Conservation (phyloP, 2,329 filamentous ascomycete species). For the Scedosporium minutisporum region DNA sequence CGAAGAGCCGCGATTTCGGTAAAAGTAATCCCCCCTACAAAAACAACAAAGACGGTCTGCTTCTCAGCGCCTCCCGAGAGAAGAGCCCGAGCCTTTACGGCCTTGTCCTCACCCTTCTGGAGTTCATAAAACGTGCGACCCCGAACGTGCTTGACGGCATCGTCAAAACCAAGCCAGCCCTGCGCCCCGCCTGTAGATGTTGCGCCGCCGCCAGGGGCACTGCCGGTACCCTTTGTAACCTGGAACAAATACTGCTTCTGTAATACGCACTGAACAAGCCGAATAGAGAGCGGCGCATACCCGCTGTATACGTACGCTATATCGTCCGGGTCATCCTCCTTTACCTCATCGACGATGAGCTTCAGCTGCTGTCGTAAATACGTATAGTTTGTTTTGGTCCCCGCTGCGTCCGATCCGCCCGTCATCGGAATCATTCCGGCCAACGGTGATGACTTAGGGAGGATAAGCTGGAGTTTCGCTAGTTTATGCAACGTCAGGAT, state of each 20-base stretch:
- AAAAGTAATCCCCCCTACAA: constrained; percentile 92
- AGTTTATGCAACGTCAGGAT: constrained; percentile 79
- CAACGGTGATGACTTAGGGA: constrained; percentile 65
- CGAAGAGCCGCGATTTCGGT: constrained; percentile 90
- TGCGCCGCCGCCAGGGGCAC: constrained; percentile 16
- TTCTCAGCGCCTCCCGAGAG: constrained; percentile 64
- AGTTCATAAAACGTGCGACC: constrained; percentile 86
- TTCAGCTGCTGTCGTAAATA: constrained; percentile 77
- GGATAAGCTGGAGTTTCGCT: constrained; percentile 80
- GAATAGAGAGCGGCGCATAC: constrained; percentile 85
- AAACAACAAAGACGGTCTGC: constrained; percentile 93
- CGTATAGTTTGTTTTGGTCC: constrained; percentile 80
- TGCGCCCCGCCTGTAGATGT: constrained; percentile 44
- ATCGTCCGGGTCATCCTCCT: constrained; percentile 88
- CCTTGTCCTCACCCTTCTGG: constrained; percentile 88
- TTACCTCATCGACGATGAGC: constrained; percentile 91
- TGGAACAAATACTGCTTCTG: constrained; percentile 78
- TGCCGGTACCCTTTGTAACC: constrained; percentile 54
- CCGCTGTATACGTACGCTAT: constrained; percentile 97
- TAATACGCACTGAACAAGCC: constrained; percentile 83
- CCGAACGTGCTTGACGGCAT: constrained; percentile 75
- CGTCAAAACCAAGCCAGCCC: constrained; percentile 91
- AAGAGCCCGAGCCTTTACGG: constrained; percentile 74
- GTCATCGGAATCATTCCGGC: constrained; percentile 74
- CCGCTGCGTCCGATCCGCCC: constrained; percentile 42